Evolutionary conservation across 192 early-diverging fungal genomes (phyloP), one percentile per base, ranked within the genome.

Genomic region (Paraglomus brasilianum): DNA sequence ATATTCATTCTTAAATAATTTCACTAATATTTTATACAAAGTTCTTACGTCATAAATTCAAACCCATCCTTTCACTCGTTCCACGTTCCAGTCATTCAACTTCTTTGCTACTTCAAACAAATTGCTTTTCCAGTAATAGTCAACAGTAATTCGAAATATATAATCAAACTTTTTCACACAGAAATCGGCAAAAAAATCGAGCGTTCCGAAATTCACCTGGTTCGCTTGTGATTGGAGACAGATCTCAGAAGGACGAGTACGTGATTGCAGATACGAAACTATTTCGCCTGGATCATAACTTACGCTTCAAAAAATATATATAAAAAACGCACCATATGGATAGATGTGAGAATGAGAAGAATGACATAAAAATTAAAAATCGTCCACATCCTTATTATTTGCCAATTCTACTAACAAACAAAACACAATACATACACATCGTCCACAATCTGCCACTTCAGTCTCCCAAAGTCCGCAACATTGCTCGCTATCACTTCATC

Each of bases 61-160:
- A 2, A 30, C 30, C n/a, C n/a, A n/a, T n/a, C n/a, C 39, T 55
- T 71, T 70, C 10, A 74, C 69, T 52, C 72, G 48, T 17, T 70
- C 66, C 6, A 80, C 73, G 39, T 80, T 80, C 49, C 46, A 52
- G 50, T 70, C 69, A 51, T 80, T 80, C 44, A 77, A 72, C 1
- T 45, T 50, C 13, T 50, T 74, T 8, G 61, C 72, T 8, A 75
- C 61, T 30, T 72, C 57, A 49, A 80, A 77, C 19, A 80, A 57
- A 58, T 72, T 49, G n/a, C 78, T 72, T 21, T 77, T 50, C 75
- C 75, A 77, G 42, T 80, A 80, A 62, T 75, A 45, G 57, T 80
- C 76, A 46, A 77, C 57, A 4, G 73, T 65, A 8, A 80, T 61
- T 14, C 75, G 73, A 64, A 75, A 80, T 71, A 73, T 72, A 30